Evolutionary conservation across 2,329 filamentous ascomycete species (phyloP), one percentile per base, ranked within the genome.

Genomic region (Colletotrichum lupini): DNA sequence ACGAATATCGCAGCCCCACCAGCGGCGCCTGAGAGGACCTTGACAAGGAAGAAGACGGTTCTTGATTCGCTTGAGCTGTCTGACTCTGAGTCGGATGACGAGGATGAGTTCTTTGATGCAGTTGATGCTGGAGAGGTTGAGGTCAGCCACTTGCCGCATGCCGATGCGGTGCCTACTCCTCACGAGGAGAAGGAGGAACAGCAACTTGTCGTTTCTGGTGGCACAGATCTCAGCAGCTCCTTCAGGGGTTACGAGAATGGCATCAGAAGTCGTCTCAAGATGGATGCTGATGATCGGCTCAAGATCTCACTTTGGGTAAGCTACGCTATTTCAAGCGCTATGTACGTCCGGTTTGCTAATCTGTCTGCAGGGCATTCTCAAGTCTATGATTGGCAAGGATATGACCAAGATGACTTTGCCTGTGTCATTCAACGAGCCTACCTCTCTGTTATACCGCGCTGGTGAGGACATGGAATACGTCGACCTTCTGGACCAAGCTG

Each of bases 391-490:
- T 83, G 97, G 97, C 75, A 98, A 99, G 82, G 97, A 99, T 80
- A 98, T 99, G 97, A 98, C 97, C 49, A 98, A 97, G 86, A 99
- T 99, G 96, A 98, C 97, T 0, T 86, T 99, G 24, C 97, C 97
- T 0, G 97, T 99, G 2, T 98, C 97, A 0, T 98, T 99, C 87
- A 99, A 99, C 83, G 97, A 99, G 83, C 97, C 97, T 0, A 99
- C 97, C 0, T 98, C 97, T 6, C 87, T 99, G 14, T 89, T 99
- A 9, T 97, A 98, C 82, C 94, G 97, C 80, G 96, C 97, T 56
- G 95, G 94, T 5, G 97, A 99, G 84, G 97, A 99, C 80, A 96
- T 99, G 94, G 97, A 99, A 83, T 99, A 99, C 80, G 94, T 94
- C 0, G 95, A 98, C 77, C 90, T 99, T 7, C 88, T 99, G 37